Percentiles rank a stretch among this genome's conserved stretches.
Evolutionary conservation across 345 rosid genomes (phyloP).

Genomic region (Eucalyptus sp.): DNA sequence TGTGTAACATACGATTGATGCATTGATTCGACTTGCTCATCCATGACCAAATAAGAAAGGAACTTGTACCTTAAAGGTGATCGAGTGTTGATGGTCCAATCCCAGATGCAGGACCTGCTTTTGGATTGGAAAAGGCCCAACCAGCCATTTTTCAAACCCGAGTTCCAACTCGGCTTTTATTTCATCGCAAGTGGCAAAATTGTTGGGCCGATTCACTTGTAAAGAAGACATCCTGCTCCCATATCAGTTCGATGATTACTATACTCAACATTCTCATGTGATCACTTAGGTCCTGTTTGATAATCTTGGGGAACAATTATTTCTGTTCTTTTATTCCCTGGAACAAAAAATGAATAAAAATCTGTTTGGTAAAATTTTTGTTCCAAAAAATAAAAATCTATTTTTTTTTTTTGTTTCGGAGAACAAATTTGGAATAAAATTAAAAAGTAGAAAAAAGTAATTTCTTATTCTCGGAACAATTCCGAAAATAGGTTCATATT

Average conservation of each 20-base stretch:
- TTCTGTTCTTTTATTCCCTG: accelerated
- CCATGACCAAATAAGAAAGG: not conserved
- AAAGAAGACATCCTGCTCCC: not conserved
- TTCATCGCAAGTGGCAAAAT: not conserved
- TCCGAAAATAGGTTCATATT: accelerated
- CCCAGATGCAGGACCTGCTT: not conserved
- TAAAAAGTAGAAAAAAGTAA: no score
- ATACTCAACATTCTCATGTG: not conserved
- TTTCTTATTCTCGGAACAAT: accelerated
- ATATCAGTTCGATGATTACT: not conserved
- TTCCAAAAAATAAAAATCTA: no score
- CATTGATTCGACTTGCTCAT: not conserved
- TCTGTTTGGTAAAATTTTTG: no score
- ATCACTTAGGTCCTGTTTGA: no score
- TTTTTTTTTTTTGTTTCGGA: no score
- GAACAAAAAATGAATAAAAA: accelerated
- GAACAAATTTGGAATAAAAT: no score
- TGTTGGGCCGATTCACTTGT: not conserved
- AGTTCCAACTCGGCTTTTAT: not conserved
- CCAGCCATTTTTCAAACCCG: not conserved
- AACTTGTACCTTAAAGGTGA: not conserved
- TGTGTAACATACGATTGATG: not conserved
- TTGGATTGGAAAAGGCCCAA: not conserved
- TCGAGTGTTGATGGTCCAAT: not conserved
- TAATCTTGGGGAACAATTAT: accelerated